Conservation (phyloP, 108 stramenopile species). For the Cyclotella baltica region DNA sequence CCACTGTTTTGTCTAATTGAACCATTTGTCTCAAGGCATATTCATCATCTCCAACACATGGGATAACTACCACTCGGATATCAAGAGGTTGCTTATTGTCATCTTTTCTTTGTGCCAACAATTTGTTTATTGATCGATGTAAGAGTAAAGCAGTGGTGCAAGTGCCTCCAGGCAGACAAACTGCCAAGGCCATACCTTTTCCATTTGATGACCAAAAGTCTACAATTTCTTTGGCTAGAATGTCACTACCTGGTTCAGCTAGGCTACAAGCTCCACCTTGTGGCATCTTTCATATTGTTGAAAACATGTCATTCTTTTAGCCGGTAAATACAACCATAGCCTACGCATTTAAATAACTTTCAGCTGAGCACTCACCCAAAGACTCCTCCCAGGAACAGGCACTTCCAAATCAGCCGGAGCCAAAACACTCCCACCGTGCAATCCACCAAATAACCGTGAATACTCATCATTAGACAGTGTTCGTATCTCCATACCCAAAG, state of each 20-base stretch:
- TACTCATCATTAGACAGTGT: constrained; percentile 79
- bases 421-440: constrained; percentile 58
- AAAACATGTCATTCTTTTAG: neutral
- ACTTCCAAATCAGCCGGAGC: constrained; percentile 66
- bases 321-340: neutral
- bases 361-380: constrained; percentile 57
- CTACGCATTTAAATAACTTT: neutral
- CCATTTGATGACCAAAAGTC: constrained; percentile 70
- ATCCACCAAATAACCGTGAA: constrained; percentile 70
- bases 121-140: constrained; percentile 57
- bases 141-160: constrained; percentile 80
- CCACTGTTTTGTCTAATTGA: constrained; percentile 55
- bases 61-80: constrained; percentile 83
- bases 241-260: constrained; percentile 61
- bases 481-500: constrained; percentile 87
- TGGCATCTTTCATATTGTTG: constrained; percentile 42
- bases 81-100: constrained; percentile 45
- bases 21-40: constrained; percentile 87
- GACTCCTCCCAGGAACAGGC: constrained; percentile 64
- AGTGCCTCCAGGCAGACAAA: constrained; percentile 84
- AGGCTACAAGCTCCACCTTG: constrained; percentile 76
- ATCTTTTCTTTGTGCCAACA: constrained; percentile 32
- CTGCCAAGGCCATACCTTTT: constrained; percentile 68
- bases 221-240: constrained; percentile 50
- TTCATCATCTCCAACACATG: constrained; percentile 83